Evolutionary conservation across 192 early-diverging fungal genomes (phyloP).

Genomic region (Phycomyces blakesleeanus): DNA sequence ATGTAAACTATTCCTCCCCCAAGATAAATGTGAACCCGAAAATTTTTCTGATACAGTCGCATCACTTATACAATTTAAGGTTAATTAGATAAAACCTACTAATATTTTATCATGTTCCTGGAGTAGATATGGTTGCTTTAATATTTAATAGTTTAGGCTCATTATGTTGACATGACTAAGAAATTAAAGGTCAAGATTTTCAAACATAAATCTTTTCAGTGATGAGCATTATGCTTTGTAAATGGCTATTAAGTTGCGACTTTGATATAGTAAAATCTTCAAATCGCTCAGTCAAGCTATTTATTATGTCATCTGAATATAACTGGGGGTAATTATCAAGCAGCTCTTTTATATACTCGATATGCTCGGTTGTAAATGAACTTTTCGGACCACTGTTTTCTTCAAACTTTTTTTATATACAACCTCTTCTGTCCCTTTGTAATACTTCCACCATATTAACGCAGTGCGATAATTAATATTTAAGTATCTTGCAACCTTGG

Average conservation of each 20-base stretch:
- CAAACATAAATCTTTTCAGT: constrained; percentile 3
- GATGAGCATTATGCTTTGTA: neutral
- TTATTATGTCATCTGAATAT: too few species aligned
- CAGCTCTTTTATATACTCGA: too few species aligned
- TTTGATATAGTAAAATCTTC: too few species aligned
- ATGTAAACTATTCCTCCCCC: constrained; percentile 2
- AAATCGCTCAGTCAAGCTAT: too few species aligned
- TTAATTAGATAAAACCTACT: neutral
- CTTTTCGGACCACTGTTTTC: too few species aligned
- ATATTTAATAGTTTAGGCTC: constrained; percentile 9
- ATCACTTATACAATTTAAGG: constrained; percentile 6
- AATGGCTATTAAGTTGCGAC: too few species aligned
- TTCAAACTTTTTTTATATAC: constrained; percentile 10
- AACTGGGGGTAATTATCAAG: too few species aligned
- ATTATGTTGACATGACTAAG: constrained; percentile 9
- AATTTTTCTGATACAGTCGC: neutral
- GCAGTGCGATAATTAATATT: constrained; percentile 6
- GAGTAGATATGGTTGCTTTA: constrained; percentile 7
- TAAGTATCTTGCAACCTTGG: constrained; percentile 9
- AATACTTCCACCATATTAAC: constrained; percentile 11
- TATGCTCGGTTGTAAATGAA: too few species aligned
- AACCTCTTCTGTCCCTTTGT: constrained; percentile 8
- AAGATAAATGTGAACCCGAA: constrained; percentile 8
- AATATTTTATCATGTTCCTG: constrained; percentile 1
- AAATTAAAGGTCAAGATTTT: constrained; percentile 4